A percentile compares a stretch with the other conserved stretches of the same genome.
phyloP scores from a whole-genome alignment of 2,329 filamentous ascomycete species.

The Exophiala viscosa region DNA sequence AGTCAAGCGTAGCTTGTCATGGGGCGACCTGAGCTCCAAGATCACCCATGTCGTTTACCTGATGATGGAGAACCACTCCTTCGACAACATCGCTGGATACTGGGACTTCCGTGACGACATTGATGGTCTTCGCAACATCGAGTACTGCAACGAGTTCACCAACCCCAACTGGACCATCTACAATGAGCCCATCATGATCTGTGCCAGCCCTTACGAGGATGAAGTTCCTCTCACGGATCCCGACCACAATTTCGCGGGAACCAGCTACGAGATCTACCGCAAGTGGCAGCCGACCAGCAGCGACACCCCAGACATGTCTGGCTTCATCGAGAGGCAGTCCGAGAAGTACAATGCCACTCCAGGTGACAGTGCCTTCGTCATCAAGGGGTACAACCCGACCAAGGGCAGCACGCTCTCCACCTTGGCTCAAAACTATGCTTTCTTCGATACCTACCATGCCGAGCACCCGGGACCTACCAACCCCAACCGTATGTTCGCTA shows the following conservation, averaged over 20 bases:
- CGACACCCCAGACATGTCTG: constrained; percentile 18
- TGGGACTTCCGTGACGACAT: constrained; percentile 21
- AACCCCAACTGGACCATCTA: constrained; percentile 24
- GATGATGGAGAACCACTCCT: constrained; percentile 20
- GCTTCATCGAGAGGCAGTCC: constrained; percentile 22
- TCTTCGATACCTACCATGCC: constrained; percentile 18
- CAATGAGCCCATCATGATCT: constrained; percentile 19
- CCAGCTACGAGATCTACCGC: constrained; percentile 22
- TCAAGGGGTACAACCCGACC: constrained; percentile 16
- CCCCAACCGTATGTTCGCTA: constrained; percentile 16
- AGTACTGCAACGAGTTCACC: constrained; percentile 20
- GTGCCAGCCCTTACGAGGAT: constrained; percentile 13
- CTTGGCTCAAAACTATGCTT: constrained; percentile 19
- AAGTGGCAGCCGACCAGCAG: constrained; percentile 18
- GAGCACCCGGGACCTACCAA: constrained; percentile 21
- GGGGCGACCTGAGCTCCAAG: constrained; percentile 15
- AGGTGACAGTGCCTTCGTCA: constrained; percentile 18
- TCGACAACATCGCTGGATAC: constrained; percentile 21
- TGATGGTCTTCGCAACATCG: constrained; percentile 13
- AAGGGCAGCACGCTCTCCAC: constrained; percentile 10
- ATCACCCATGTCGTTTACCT: constrained; percentile 19
- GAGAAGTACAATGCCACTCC: constrained; percentile 20
- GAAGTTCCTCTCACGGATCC: constrained; percentile 18
- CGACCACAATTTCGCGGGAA: constrained; percentile 21
- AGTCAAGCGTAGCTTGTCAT: constrained; percentile 5